Evolutionary conservation across 179 eudicot species (phyloP), one percentile per base, ranked within the genome.

Genomic region (Patellifolia procumbens): DNA sequence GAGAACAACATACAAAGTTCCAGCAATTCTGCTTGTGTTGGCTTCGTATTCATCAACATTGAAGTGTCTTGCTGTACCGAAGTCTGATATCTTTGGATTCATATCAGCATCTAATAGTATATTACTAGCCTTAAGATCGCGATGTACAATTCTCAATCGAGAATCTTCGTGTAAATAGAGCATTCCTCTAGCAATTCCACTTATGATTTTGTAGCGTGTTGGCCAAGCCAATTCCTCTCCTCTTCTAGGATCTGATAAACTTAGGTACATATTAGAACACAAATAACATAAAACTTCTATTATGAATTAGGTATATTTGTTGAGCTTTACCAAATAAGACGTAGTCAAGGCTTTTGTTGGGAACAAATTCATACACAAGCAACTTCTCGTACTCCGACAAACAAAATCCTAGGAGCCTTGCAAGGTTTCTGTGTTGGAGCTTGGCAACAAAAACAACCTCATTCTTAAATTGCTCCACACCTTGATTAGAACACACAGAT

Each of bases 161-260:
- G 89, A 84, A 70, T 83, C 91, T 68, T 85, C 81, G 56, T 88
- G 89, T 20, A 86, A 84, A 74, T 88, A 88, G 0, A 84, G 76
- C n/a, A 86, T 79, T 5, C 91, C 91, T 34, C 85, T 66, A 17
- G 86, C 79, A 37, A 88, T 72, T 5, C 83, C 88, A 4, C 32
- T 68, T n/a, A 88, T 83, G 19, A 88, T 86, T 5, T 58, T 68
- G 37, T 56, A 67, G 1, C 89, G 80, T 0, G 39, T 79, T 51
- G 35, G 69, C 91, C 89, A 88, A 26, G 81, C 78, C 52, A 87
- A 37, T 1, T 39, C 61, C 35, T 45, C 74, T 19, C 85, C 45
- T 80, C 81, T 12, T 35, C 48, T 1, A n/a, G 85, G 70, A 70
- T 85, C 85, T 82, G 65, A 55, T n/a, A n/a, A 83, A 22, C 11